phyloP scores from a whole-genome alignment of 805 yeast species.

The Pichia manshurica region DNA sequence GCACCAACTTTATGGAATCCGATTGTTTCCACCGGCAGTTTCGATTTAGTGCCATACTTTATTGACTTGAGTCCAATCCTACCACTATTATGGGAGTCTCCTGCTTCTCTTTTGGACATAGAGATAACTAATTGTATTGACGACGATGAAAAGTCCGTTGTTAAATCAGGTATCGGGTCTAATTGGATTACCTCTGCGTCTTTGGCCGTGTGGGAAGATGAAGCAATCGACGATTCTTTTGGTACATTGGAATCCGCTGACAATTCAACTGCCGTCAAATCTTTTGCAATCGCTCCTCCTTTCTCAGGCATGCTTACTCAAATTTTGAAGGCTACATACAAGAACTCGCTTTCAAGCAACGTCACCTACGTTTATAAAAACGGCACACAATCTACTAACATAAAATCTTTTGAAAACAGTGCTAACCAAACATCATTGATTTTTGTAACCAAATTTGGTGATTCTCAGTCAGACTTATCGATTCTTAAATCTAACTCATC shows the following conservation, averaged over 20 bases:
- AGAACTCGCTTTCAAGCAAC: conserved; percentile 31
- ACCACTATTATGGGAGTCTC: conserved; percentile 56
- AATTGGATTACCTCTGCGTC: conserved; percentile 61
- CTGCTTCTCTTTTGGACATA: conserved; percentile 36
- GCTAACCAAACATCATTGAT: conserved; percentile 37
- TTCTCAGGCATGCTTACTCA: conserved; percentile 34
- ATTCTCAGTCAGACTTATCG: conserved; percentile 30
- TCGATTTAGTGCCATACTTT: conserved; percentile 65
- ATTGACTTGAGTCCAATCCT: conserved; percentile 65
- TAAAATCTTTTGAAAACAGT: conserved; percentile 27
- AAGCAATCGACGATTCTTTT: conserved; percentile 31
- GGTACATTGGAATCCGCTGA: conserved; percentile 34
- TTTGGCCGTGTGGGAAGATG: conserved; percentile 48
- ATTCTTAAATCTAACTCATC: conserved; percentile 24
- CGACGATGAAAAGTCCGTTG: conserved; percentile 29
- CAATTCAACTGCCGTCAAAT: conserved; percentile 28
- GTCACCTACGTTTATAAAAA: conserved; percentile 34
- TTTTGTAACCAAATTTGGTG: conserved; percentile 35
- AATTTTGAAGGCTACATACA: conserved; percentile 33
- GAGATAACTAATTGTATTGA: conserved; percentile 50
- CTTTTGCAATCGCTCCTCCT: conserved; percentile 35
- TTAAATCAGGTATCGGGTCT: conserved; percentile 35
- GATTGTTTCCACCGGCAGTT: conserved; percentile 66
- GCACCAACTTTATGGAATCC: conserved; percentile 81
- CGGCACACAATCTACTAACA: conserved; percentile 32